These are phyloP conservation scores for Trichoderma atroviride DNA, from an alignment of 2,329 filamentous ascomycete species.

Conservation along the genomic window DNA sequence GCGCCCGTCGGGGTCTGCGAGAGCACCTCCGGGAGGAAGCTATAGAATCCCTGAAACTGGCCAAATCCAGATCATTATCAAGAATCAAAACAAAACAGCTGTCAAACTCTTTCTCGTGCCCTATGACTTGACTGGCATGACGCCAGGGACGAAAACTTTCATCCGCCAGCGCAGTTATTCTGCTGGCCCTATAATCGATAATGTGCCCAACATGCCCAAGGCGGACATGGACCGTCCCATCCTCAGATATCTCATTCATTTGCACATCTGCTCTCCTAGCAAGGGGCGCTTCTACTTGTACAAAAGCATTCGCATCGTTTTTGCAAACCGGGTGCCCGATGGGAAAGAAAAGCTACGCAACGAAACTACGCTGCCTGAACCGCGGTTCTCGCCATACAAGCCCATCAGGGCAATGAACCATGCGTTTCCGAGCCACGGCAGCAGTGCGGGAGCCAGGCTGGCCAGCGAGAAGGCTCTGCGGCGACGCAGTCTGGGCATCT, in stretches of 20 bases:
- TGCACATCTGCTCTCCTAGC: slow-evolving; percentile 88
- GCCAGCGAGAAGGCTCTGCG: slow-evolving; percentile 63
- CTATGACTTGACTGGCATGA: slow-evolving; percentile 91
- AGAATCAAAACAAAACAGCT: slow-evolving; percentile 97
- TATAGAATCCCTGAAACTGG: slow-evolving; percentile 94
- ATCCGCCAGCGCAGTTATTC: slow-evolving; percentile 94
- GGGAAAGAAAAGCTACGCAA: slow-evolving; percentile 91
- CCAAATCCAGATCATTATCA: slow-evolving; percentile 94
- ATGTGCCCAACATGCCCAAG: slow-evolving; percentile 44
- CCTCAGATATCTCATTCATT: slow-evolving; percentile 84
- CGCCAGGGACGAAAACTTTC: slow-evolving; percentile 91
- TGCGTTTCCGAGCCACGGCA: slow-evolving; percentile 41
- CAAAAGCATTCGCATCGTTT: slow-evolving; percentile 90
- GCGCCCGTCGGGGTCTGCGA: slow-evolving; percentile 55
- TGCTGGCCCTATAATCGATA: slow-evolving; percentile 79
- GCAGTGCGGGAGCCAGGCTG: slow-evolving; percentile 52
- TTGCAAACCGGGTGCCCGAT: slow-evolving; percentile 93
- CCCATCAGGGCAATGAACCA: slow-evolving; percentile 58
- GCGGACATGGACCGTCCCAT: slow-evolving; percentile 62
- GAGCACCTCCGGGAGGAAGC: slow-evolving; percentile 77
- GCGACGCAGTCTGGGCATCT: slow-evolving; percentile 59
- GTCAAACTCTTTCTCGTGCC: slow-evolving; percentile 95
- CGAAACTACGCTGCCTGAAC: slow-evolving; percentile 87
- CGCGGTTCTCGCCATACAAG: slow-evolving; percentile 83
- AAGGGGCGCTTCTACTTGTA: slow-evolving; percentile 87